phyloP scores from a whole-genome alignment of 306 rosid genomes.

The Alnus rubra region DNA sequence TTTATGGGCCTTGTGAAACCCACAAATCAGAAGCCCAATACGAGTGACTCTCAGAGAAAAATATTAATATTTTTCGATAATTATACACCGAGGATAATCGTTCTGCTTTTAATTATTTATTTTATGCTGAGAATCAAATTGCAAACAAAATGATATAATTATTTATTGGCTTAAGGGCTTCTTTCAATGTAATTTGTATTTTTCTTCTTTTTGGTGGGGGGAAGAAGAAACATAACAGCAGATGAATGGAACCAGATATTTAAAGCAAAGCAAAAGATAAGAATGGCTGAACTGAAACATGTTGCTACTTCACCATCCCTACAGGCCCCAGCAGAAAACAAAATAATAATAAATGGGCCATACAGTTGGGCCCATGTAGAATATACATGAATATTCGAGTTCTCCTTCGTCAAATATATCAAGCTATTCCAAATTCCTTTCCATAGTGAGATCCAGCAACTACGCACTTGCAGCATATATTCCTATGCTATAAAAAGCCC shows the following conservation, averaged over 20 bases:
- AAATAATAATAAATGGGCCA: not conserved
- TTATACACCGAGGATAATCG: too few species aligned
- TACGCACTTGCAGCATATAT: not conserved
- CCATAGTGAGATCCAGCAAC: not conserved
- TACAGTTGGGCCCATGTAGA: not conserved
- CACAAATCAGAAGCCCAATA: too few species aligned
- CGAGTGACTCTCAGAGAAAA: too few species aligned
- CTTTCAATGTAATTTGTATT: not conserved
- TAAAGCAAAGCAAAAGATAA: not conserved
- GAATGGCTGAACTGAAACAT: conserved; percentile 1
- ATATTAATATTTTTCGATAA: too few species aligned
- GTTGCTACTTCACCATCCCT: not conserved
- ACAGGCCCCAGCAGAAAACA: not conserved
- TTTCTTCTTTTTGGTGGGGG: not conserved
- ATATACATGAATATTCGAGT: not conserved
- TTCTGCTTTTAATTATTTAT: too few species aligned
- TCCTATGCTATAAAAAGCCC: not conserved
- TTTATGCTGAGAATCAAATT: too few species aligned
- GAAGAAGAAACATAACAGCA: not conserved
- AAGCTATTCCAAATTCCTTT: not conserved
- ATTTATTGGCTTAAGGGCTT: not conserved
- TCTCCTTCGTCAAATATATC: not conserved
- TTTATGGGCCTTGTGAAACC: not conserved
- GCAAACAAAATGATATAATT: not conserved
- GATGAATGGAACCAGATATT: not conserved